Conservation (phyloP, 352 stramenopile species). For the Pythium periplocum region DNA sequence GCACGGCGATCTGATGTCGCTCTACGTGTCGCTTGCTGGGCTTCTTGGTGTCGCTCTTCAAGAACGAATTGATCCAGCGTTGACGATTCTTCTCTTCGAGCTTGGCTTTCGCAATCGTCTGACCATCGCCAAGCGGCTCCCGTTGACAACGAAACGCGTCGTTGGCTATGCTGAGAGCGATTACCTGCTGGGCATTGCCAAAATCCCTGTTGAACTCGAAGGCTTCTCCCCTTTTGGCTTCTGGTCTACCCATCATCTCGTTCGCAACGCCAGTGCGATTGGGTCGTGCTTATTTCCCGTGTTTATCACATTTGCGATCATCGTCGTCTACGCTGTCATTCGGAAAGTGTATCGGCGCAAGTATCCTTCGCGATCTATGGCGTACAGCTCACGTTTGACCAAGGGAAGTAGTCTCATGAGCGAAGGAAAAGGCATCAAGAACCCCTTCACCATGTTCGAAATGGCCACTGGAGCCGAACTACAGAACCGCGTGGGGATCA, state of each 20-base stretch:
- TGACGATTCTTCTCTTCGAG: constrained; percentile 12
- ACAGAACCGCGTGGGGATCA: constrained; percentile 11
- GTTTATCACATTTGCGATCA: constrained; percentile 1
- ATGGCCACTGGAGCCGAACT: constrained; percentile 4
- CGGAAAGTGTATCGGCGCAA: constrained; percentile 7
- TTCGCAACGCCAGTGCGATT: background rate
- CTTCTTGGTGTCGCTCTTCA: constrained; percentile 1
- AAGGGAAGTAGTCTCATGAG: background rate
- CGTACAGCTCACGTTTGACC: background rate
- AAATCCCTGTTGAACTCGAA: background rate
- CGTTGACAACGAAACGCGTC: background rate
- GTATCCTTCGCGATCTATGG: background rate
- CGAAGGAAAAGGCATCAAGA: constrained; percentile 1
- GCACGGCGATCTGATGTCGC: no score
- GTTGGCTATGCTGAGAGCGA: background rate
- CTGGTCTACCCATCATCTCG: background rate
- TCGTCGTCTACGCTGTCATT: constrained; percentile 2
- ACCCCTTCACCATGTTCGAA: constrained; percentile 8
- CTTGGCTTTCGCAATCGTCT: constrained; percentile 5
- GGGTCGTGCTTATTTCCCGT: constrained; percentile 5
- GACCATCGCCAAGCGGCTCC: constrained; percentile 1
- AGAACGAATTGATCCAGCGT: constrained; percentile 13
- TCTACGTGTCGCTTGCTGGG: background rate
- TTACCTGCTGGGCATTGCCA: background rate
- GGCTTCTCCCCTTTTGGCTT: no score